Conservation (phyloP, 2,329 filamentous ascomycete genomes). For the Fusarium sp. region DNA sequence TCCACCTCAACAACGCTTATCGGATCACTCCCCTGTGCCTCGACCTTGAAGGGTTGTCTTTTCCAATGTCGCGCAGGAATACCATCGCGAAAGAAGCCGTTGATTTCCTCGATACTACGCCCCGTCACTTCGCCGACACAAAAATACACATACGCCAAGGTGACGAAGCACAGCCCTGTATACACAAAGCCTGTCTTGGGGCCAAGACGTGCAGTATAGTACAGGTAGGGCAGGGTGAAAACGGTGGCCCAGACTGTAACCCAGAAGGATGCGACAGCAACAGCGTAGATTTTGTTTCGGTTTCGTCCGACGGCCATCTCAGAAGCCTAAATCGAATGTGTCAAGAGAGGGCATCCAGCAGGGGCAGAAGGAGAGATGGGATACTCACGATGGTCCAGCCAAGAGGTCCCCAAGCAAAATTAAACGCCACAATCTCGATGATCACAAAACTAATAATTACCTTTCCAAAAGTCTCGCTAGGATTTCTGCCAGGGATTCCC, state of each 20-base stretch:
- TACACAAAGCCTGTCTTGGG: slow-evolving; percentile 59
- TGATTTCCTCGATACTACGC: slow-evolving; percentile 51
- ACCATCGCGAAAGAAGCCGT: slow-evolving; percentile 48
- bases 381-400: slow-evolving; percentile 55
- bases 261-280: slow-evolving; percentile 61
- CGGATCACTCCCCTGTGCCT: slow-evolving; percentile 2
- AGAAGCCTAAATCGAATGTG: slow-evolving; percentile 49
- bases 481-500: slow-evolving; percentile 53
- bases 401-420: slow-evolving; percentile 60
- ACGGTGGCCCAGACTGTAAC: slow-evolving; percentile 59
- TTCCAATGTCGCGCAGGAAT: slow-evolving; percentile 50
- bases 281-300: slow-evolving; percentile 52
- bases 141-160: slow-evolving; percentile 56
- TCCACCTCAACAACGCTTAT: slow-evolving; percentile 15
- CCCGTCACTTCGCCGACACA: slow-evolving; percentile 54
- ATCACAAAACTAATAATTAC: slow-evolving; percentile 60
- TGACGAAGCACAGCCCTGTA: slow-evolving; percentile 53
- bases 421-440: slow-evolving; percentile 61
- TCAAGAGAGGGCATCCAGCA: not conserved
- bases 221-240: slow-evolving; percentile 59
- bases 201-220: slow-evolving; percentile 56
- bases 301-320: slow-evolving; percentile 65
- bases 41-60: slow-evolving; percentile 38
- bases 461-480: slow-evolving; percentile 52
- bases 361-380: no score